These are phyloP conservation scores for Herpetomonas samuelpessoai DNA, from an alignment of 208 protist genomes.

Conservation along the genomic window DNA sequence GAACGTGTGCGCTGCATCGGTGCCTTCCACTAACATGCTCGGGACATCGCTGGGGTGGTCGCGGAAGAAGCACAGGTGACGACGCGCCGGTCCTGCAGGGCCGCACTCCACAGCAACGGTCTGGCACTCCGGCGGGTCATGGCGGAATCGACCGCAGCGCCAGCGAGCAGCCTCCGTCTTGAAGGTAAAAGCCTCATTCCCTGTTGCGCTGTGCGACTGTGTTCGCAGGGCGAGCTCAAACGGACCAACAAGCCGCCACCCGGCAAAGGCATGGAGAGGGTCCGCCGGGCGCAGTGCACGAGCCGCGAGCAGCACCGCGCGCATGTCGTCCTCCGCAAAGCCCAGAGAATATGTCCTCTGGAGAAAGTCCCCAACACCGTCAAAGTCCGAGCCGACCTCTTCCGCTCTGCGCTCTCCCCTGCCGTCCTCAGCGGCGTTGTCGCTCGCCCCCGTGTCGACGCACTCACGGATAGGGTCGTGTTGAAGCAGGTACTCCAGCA, in stretches of 20 bases:
- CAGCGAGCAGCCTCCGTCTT: conserved; percentile 17
- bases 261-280: conserved; percentile 25
- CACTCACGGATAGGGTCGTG: conserved; percentile 2
- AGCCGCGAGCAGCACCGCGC: conserved; percentile 26
- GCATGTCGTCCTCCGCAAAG: conserved; percentile 21
- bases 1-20: conserved; percentile 5
- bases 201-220: neutral
- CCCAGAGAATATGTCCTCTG: conserved; percentile 11
- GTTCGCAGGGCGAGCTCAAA: conserved; percentile 21
- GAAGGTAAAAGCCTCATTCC: conserved; percentile 2
- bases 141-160: conserved; percentile 26
- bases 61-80: conserved; percentile 33
- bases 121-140: conserved; percentile 46
- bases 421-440: neutral
- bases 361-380: conserved; percentile 4
- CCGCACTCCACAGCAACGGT: conserved; percentile 18
- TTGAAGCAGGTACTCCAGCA: conserved; percentile 11
- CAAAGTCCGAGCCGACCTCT: conserved; percentile 5
- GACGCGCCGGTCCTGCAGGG: neutral
- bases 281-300: conserved; percentile 2
- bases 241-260: conserved; percentile 34
- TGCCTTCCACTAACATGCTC: conserved; percentile 13
- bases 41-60: conserved; percentile 22
- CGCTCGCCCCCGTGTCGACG: neutral
- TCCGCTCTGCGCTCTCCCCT: neutral